Percentiles rank a stretch among this genome's conserved stretches.
Evolutionary conservation across 306 rosid genomes (phyloP).

Genomic region (Inga oerstediana): DNA sequence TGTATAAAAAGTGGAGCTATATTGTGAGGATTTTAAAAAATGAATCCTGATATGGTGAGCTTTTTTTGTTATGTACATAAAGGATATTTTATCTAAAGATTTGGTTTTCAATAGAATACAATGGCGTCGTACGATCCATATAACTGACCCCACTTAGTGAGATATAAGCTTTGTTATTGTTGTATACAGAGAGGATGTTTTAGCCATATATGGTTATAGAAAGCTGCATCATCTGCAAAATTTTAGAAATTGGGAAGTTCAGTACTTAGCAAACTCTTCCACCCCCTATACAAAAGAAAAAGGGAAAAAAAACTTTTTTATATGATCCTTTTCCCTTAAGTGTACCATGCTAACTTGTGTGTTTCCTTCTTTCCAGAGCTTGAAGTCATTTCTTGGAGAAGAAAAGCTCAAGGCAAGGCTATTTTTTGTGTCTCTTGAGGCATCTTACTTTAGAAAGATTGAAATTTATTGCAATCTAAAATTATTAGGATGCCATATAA

Average conservation of each 20-base stretch:
- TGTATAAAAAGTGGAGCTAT: background rate
- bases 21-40: constrained; percentile 5
- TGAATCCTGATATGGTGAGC: background rate
- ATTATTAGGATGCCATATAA: background rate
- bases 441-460: background rate
- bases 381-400: constrained; percentile 67
- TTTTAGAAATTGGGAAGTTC: background rate
- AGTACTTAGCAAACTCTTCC: background rate
- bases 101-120: no score
- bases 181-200: constrained; percentile 2
- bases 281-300: background rate
- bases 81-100: background rate
- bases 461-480: background rate
- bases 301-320: background rate
- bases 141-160: no score
- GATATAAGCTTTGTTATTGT: no score
- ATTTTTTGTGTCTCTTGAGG: background rate
- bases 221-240: background rate
- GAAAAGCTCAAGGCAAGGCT: constrained; percentile 64
- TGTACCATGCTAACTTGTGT: constrained; percentile 32
- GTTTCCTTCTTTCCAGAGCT: constrained; percentile 46
- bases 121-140: no score
- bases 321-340: constrained; percentile 1
- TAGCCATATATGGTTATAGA: constrained; percentile 2
- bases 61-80: background rate